Base-by-base conservation (phyloP, 495 filamentous ascomycete species). In the Margaritispora aquatica region DNA sequence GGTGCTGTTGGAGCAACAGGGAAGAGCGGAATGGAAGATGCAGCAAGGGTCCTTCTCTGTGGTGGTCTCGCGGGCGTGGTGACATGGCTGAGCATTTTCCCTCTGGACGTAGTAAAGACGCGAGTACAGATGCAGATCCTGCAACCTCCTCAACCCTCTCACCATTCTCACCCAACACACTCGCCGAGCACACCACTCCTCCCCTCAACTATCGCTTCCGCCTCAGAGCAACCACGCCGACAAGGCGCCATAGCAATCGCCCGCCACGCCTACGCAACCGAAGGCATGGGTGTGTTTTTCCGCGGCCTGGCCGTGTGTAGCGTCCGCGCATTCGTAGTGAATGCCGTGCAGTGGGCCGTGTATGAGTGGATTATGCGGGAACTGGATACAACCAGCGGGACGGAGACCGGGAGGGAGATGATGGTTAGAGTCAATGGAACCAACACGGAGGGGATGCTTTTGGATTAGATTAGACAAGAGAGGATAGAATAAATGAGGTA, bases 31-130 rank as follows among this genome's bases (percentile, higher is more conserved):
- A 29, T 29, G n/a, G 66, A 76, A 41, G 75, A 83, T 26, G 78
- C 86, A 3, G 60, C 84, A 19, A 86, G 86, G 58, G 79, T 91
- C 13, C 69, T 96, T 27, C 73, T 95, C 1, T 93, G 88, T 60
- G 91, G 92, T 46, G 92, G 92, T 11, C 67, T 96, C 50, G 92
- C 92, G 7, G 92, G 92, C 1, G 78, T 94, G 27, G 80, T 86
- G 19, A 92, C 88, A 0, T 96, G 92, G 92, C 79, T 84, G 10
- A 90, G 87, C 44, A 82, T 96, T 19, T 96, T 94, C 62, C 92
- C 92, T 17, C 68, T 96, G 36, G 92, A 96, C 69, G 86, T 96
- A 54, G 75, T 96, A 61, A 97, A 97, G 76, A 96, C 92, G 4
- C 71, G 89, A 54, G 78, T 96, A 48, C 92, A 96, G 69, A 84